phyloP scores from a whole-genome alignment of 192 early-diverging fungal species.

The Geranomyces variabilis region DNA sequence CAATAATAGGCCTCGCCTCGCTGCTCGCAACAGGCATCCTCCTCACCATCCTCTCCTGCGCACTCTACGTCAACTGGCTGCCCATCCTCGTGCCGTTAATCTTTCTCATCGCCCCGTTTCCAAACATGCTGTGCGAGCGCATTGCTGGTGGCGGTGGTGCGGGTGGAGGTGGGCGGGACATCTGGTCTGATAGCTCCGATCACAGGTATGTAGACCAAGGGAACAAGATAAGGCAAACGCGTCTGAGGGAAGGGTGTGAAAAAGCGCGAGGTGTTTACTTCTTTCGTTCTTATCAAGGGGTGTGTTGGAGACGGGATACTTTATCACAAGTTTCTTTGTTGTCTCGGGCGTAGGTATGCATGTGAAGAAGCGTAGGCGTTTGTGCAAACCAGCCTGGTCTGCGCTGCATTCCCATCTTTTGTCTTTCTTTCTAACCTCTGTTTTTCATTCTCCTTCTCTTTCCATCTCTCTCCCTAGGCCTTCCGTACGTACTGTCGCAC shows the following conservation, averaged over 20 bases:
- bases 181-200: constrained; percentile 18
- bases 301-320: constrained; percentile 64
- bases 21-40: constrained; percentile 90
- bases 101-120: constrained; percentile 88
- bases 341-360: constrained; percentile 85
- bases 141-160: constrained; percentile 63
- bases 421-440: neutral
- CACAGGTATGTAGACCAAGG: constrained; percentile 27
- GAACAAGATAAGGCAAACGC: neutral
- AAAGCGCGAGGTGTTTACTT: neutral
- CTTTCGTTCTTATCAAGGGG: constrained; percentile 34
- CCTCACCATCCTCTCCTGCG: constrained; percentile 93
- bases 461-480: constrained; percentile 7
- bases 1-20: constrained; percentile 87
- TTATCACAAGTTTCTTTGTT: constrained; percentile 89
- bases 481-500: constrained; percentile 34
- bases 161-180: constrained; percentile 49
- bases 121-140: constrained; percentile 82
- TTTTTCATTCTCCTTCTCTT: too few relatives aligned
- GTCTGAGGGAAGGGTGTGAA: neutral
- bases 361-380: too few relatives aligned
- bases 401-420: too few relatives aligned
- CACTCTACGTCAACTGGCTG: constrained; percentile 95
- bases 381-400: too few relatives aligned
- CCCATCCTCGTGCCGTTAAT: constrained; percentile 91